These are phyloP conservation scores for Rhizomucor miehei DNA, from an alignment of 371 early-diverging fungal genomes.

Conservation along the genomic window DNA sequence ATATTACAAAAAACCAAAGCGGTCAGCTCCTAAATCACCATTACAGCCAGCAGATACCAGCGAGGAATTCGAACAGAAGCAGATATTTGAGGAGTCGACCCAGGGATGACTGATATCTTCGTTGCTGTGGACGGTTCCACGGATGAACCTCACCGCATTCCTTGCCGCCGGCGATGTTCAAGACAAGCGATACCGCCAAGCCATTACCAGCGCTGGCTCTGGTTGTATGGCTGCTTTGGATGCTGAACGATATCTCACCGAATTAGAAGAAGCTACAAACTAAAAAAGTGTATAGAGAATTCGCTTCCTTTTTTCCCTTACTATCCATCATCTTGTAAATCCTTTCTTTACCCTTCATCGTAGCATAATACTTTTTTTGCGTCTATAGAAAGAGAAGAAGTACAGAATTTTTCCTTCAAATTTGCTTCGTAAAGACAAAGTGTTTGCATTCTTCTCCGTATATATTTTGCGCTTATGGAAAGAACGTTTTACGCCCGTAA, in stretches of 20 bases:
- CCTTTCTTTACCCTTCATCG: too few relatives aligned
- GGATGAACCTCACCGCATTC: neutral
- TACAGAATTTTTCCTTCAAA: too few relatives aligned
- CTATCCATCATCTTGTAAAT: too few relatives aligned
- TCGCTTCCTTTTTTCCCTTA: too few relatives aligned
- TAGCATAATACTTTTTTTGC: too few relatives aligned
- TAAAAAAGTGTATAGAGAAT: too few relatives aligned
- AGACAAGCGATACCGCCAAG: constrained; percentile 91
- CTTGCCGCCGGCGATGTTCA: constrained; percentile 96
- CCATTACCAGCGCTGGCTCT: constrained; percentile 64
- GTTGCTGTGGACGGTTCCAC: constrained; percentile 6
- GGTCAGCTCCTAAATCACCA: neutral
- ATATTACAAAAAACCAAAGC: constrained; percentile 1
- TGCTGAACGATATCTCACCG: constrained; percentile 75
- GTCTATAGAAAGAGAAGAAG: too few relatives aligned
- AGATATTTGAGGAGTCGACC: constrained; percentile 10
- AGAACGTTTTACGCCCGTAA: too few relatives aligned
- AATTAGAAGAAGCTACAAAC: constrained; percentile 36
- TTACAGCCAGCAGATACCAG: neutral
- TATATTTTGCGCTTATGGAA: too few relatives aligned
- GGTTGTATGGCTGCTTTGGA: constrained; percentile 97
- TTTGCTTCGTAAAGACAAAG: too few relatives aligned
- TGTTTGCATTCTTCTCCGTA: too few relatives aligned
- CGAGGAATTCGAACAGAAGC: neutral
- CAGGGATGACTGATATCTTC: constrained; percentile 10